A percentile compares a stretch with the other conserved stretches of the same genome.
These are phyloP conservation scores for Lachnellula cervina DNA, from an alignment of 2,329 filamentous ascomycete species.

Conservation along the genomic window DNA sequence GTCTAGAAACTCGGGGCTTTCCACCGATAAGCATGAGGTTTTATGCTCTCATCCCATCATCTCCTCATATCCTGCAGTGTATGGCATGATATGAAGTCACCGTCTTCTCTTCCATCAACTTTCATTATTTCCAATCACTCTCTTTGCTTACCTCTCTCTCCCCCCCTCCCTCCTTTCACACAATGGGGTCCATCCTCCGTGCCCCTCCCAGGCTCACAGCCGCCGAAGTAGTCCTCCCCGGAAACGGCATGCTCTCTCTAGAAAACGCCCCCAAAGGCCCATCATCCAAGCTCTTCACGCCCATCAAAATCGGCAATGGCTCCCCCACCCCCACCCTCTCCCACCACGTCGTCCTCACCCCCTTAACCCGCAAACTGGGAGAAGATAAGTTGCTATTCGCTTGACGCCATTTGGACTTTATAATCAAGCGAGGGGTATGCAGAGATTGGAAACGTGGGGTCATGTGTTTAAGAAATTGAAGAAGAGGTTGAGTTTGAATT, in stretches of 20 bases:
- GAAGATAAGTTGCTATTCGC: slow-evolving; percentile 50
- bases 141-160: not conserved
- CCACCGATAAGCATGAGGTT: not conserved
- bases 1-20: no score
- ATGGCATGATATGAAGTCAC: not conserved
- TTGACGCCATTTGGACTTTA: slow-evolving; percentile 55
- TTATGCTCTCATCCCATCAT: not conserved
- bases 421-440: slow-evolving; percentile 45
- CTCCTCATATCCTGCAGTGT: not conserved
- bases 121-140: not conserved
- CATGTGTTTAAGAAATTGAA: slow-evolving; percentile 47
- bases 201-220: slow-evolving; percentile 34
- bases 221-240: slow-evolving; percentile 43
- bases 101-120: not conserved
- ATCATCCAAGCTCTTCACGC: slow-evolving; percentile 35
- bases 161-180: not conserved
- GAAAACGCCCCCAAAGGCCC: slow-evolving; percentile 11
- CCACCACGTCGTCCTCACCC: slow-evolving; percentile 48
- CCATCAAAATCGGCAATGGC: slow-evolving; percentile 37
- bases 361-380: slow-evolving; percentile 50
- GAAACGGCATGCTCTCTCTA: slow-evolving; percentile 46
- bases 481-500: slow-evolving; percentile 47
- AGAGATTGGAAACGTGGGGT: slow-evolving; percentile 50
- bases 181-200: slow-evolving; percentile 16
- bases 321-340: slow-evolving; percentile 37